A percentile compares a stretch with the other conserved stretches of the same genome.
Evolutionary conservation across 106 monocot species (phyloP).

Genomic region (Iris macrosiphon): DNA sequence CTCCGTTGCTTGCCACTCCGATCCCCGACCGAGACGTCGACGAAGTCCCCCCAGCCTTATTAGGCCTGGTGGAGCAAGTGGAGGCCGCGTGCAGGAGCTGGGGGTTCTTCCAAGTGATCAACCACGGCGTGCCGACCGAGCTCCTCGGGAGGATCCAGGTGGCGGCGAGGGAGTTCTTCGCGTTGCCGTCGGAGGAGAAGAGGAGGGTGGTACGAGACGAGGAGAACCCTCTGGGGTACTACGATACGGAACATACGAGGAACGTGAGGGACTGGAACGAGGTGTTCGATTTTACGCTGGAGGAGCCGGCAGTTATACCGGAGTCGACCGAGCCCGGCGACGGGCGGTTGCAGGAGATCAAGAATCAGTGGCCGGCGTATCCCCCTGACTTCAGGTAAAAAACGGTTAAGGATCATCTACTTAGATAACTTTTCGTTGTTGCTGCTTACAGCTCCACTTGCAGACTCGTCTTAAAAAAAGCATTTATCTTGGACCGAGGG

Average conservation of each 20-base stretch:
- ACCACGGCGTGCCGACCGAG: slow-evolving; percentile 41
- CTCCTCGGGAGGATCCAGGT: slow-evolving; percentile 14
- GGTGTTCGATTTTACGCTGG: slow-evolving; percentile 32
- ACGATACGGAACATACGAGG: slow-evolving; percentile 46
- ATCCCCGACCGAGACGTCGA: background rate
- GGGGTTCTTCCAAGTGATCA: slow-evolving; percentile 78
- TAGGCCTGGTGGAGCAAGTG: slow-evolving; percentile 24
- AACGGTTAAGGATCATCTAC: too few relatives aligned
- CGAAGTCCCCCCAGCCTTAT: background rate
- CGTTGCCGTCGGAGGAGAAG: slow-evolving; percentile 41
- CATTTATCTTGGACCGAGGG: too few relatives aligned
- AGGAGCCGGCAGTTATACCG: slow-evolving; percentile 2
- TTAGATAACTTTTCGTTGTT: too few relatives aligned
- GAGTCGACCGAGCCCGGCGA: background rate
- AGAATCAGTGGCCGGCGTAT: slow-evolving; percentile 50
- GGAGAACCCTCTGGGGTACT: slow-evolving; percentile 41
- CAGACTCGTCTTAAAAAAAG: too few relatives aligned
- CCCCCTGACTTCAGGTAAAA: slow-evolving; percentile 38
- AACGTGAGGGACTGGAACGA: slow-evolving; percentile 66
- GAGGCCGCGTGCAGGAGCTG: slow-evolving; percentile 41
- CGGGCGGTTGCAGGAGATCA: background rate
- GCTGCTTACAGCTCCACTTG: too few relatives aligned
- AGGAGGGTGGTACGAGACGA: slow-evolving; percentile 32
- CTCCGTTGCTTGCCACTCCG: slow-evolving; percentile 10
- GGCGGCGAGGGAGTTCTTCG: slow-evolving; percentile 42